Evolutionary conservation across 257 asterid genomes (phyloP).

Genomic region (Capsicum baccatum): DNA sequence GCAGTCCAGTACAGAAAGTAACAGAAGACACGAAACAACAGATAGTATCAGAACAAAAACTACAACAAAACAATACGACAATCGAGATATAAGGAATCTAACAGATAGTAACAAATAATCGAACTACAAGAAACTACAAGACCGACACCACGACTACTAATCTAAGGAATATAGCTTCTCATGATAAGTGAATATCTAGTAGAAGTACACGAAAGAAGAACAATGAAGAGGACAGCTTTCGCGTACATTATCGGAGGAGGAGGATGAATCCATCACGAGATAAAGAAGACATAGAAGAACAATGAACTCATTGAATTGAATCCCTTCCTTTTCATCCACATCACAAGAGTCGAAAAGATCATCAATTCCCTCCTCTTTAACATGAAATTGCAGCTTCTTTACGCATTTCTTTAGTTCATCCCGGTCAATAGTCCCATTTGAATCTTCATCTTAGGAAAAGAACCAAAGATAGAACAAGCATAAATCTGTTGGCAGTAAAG

Average conservation of each 20-base stretch:
- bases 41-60: not conserved
- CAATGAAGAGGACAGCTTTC: not conserved
- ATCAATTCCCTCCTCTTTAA: no score
- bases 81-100: no score
- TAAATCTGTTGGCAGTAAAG: no score
- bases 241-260: conserved; percentile 41
- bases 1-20: not conserved
- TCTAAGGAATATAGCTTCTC: conserved; percentile 5
- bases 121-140: not conserved
- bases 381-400: no score
- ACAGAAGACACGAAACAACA: not conserved
- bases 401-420: no score
- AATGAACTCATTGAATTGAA: conserved; percentile 55
- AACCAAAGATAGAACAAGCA: no score
- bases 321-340: no score
- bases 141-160: not conserved
- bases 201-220: not conserved
- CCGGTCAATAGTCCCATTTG: no score
- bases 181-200: not conserved
- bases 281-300: conserved; percentile 54
- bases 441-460: no score
- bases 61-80: not conserved
- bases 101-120: no score
- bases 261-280: conserved; percentile 43
- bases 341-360: no score